Base-by-base conservation (phyloP, 2,329 filamentous ascomycete species). In the Passalora sequoiae region DNA sequence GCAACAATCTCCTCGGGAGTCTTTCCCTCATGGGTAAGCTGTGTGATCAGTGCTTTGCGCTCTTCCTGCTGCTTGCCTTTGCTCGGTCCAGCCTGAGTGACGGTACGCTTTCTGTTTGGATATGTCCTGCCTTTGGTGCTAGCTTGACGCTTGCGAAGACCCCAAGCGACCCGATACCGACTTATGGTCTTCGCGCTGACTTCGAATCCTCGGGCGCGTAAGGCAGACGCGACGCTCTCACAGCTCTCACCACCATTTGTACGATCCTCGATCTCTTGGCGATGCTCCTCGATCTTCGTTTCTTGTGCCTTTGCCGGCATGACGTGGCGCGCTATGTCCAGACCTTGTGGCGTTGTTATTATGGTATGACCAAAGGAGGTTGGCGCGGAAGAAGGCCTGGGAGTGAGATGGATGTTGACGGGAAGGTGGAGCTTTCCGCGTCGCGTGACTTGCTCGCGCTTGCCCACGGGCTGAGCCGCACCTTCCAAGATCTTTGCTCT, bases 1-100 rank as follows among this genome's bases (percentile, higher is more conserved):
- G 40, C 51, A 13, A 50, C 50, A 16, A 59, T 58, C 33, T 59
- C 44, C 36, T 57, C 53, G 6, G 56, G 55, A 17, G 45, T 49
- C 45, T 57, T 50, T 22, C 55, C 55, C n/a, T 43, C 27, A n/a
- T 38, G 22, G 6, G 51, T 55, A 7, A 53, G 47, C 21, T 44
- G 40, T 16, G 46, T 47, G 36, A 59, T 57, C 12, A 54, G 50
- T 16, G 33, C 35, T 38, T 54, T 55, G 6, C 53, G 45, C 12
- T 39, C 38, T 22, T 49, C 46, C 29, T 51, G 50, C n/a, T 38
- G 39, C 36, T 41, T 39, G 15, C 29, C 38, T 15, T 51, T 51
- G 27, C 30, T 22, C 12, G 37, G 44, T 27, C 33, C 38, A 17
- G 17, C 17, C n/a, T n/a, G 22, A 13, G 28, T 25, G 1, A 25